Base-by-base conservation (phyloP, 805 yeast species). In the Lipomyces yamanashiensis region DNA sequence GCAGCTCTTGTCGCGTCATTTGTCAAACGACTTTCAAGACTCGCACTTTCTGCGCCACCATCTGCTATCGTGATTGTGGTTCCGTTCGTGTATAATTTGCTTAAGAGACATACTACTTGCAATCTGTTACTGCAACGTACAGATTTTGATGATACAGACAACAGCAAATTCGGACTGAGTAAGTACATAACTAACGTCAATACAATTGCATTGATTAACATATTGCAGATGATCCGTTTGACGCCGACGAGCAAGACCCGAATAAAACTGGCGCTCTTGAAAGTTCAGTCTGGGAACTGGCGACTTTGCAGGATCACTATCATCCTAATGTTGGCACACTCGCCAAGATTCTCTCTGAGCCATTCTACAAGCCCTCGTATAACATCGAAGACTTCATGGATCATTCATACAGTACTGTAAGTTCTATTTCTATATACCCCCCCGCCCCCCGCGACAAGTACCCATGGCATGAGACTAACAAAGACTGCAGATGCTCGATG, bases 251-350 rank as follows among this genome's bases (percentile, higher is more conserved):
- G 71, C 59, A 66, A 1, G 91, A 93, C 74, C 99, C 99, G 1
- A 80, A 88, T 62, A 78, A 82, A 62, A 88, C 97, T 0, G 79
- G 84, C 40, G 98, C 98, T 3, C 78, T 92, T 41, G 87, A 83
- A 7, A 89, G 96, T 0, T 92, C 98, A 0, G 76, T 92, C 54
- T 95, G 99, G 99, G 99, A 95, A 76, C 74, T 93, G 61, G 90
- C 89, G 63, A 81, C 96, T 0, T 77, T 89, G 61, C 85, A 87
- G 79, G 76, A 84, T 12, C 99, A 95, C 74, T 93, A 92, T 73
- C 98, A 95, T 77, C 98, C 98, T 15, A 95, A 95, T 72, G 91
- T 95, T 12, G 93, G 97, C 1, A 88, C 97, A 0, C 80, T 95
- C 70, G 97, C 97, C 17, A 87, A 86, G 73, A 89, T 95, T 37